Base-by-base conservation (phyloP, 306 rosid species). In the Biancaea sappan region DNA sequence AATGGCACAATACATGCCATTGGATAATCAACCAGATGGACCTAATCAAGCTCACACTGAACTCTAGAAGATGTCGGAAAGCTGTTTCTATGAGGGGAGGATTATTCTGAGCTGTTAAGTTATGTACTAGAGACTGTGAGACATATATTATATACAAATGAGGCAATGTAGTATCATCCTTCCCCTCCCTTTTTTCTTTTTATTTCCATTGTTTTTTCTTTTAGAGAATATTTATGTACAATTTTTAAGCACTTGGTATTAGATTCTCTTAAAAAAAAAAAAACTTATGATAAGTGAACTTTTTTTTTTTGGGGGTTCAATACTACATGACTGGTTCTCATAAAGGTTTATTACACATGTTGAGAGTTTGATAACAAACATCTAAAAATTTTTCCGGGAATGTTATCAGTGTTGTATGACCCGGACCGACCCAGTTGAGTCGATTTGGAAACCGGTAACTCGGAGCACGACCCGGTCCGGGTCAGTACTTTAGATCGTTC, bases 1-100 rank as follows among this genome's bases (percentile, higher is more conserved):
- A 59, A 91, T 94, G 98, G 98, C 98, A 9, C 98, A 94, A 82
- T 94, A 94, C 89, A 94, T 94, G 98, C 98, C 98, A 0, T 83
- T 91, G 96, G 98, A 91, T 77, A 84, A 79, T 73, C 89, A 91
- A 83, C 97, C 90, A 62, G 89, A 83, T 63, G 53, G 29, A 57
- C 60, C 87, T 46, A 78, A 66, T 80, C 91, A 83, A 26, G 86
- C 58, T 53, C 62, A 79, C 53, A 80, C 77, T 14, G 87, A 69
- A 78, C 59, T 88, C 71, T 83, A 83, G 72, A 66, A 73, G 18
- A 63, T 53, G n/a, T 56, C 65, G 64, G 35, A 24, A 26, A 22
- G 21, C 29, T 65, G 9, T 56, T 24, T 46, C 44, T 13, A 18
- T 24, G 66, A 71, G 14, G 37, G 38, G 59, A 8, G 47, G 24